phyloP scores from a whole-genome alignment of 768 basidiomycete genomes.

The Pleurotus giganteus region DNA sequence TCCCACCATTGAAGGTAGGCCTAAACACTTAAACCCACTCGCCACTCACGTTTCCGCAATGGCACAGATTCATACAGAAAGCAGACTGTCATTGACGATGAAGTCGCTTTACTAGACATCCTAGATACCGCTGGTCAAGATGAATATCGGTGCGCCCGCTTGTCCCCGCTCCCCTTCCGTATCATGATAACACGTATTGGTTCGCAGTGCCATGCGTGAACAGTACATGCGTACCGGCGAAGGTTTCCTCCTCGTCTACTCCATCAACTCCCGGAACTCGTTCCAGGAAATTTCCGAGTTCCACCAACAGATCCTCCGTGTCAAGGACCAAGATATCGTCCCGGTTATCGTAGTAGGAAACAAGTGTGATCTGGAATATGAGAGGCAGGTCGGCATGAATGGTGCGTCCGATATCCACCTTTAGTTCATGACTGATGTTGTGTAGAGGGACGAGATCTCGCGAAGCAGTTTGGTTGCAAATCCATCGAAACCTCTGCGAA shows the following conservation, averaged over 20 bases:
- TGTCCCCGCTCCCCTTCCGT: no score
- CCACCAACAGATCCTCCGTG: slow-evolving; percentile 93
- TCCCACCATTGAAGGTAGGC: slow-evolving; percentile 88
- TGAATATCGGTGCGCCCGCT: slow-evolving; percentile 81
- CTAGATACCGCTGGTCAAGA: slow-evolving; percentile 98
- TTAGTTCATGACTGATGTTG: no score
- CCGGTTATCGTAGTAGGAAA: slow-evolving; percentile 98
- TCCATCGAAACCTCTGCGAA: slow-evolving; percentile 98
- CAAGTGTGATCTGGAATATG: slow-evolving; percentile 94
- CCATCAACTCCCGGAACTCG: slow-evolving; percentile 95
- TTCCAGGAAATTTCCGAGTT: slow-evolving; percentile 97
- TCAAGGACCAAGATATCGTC: slow-evolving; percentile 95
- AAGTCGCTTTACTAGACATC: slow-evolving; percentile 95
- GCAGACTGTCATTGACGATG: slow-evolving; percentile 97
- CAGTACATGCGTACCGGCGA: slow-evolving; percentile 99
- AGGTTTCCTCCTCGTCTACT: slow-evolving; percentile 96
- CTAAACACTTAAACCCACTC: no score
- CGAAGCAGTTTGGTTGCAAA: slow-evolving; percentile 90
- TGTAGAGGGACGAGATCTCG: slow-evolving; percentile 94
- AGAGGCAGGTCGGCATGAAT: slow-evolving; percentile 94
- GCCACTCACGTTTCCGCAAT: no score
- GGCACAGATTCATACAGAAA: slow-evolving; percentile 98
- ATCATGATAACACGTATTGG: slow-evolving; percentile 11
- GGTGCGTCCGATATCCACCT: no score
- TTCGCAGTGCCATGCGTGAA: slow-evolving; percentile 93